Percentiles rank a stretch among this genome's conserved stretches.
Evolutionary conservation across 108 stramenopile genomes (phyloP).

Genomic region (Skeletonema grethae): DNA sequence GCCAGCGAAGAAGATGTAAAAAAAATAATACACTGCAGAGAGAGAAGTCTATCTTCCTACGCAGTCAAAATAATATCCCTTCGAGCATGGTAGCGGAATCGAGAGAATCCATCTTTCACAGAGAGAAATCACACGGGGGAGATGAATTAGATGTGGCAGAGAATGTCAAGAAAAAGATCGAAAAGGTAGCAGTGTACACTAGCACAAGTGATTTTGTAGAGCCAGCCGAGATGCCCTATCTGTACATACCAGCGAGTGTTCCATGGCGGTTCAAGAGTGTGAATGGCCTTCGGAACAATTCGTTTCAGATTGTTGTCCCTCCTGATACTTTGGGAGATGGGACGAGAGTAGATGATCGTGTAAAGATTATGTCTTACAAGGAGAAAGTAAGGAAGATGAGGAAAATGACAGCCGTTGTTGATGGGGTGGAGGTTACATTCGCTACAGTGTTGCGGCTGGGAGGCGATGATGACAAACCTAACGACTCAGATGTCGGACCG

Average conservation of each 20-base stretch:
- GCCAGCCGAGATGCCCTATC: conserved; percentile 14
- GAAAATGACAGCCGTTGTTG: conserved; percentile 5
- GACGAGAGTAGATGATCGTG: conserved; percentile 5
- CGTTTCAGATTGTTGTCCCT: conserved; percentile 18
- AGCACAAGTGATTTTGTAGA: conserved; percentile 6
- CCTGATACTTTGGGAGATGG: not conserved
- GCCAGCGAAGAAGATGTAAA: not conserved
- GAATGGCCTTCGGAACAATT: conserved; percentile 7
- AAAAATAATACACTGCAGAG: not conserved
- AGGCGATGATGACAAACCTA: not conserved
- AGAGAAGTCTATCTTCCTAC: not conserved
- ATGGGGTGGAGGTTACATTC: conserved; percentile 12
- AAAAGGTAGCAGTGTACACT: conserved; percentile 7
- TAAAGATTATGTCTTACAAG: conserved; percentile 5
- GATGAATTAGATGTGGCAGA: conserved; percentile 13
- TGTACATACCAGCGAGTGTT: conserved; percentile 8
- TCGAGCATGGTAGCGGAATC: not conserved
- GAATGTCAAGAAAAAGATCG: conserved; percentile 10
- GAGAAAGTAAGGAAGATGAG: conserved; percentile 15
- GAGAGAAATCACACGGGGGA: not conserved
- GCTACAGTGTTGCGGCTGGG: conserved; percentile 1
- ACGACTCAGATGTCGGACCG: not conserved
- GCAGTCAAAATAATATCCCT: not conserved
- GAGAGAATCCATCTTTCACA: conserved; percentile 6
- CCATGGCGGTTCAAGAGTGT: conserved; percentile 17